Evolutionary conservation across 2,329 filamentous ascomycete genomes (phyloP).

Genomic region (Coniella lustricola): DNA sequence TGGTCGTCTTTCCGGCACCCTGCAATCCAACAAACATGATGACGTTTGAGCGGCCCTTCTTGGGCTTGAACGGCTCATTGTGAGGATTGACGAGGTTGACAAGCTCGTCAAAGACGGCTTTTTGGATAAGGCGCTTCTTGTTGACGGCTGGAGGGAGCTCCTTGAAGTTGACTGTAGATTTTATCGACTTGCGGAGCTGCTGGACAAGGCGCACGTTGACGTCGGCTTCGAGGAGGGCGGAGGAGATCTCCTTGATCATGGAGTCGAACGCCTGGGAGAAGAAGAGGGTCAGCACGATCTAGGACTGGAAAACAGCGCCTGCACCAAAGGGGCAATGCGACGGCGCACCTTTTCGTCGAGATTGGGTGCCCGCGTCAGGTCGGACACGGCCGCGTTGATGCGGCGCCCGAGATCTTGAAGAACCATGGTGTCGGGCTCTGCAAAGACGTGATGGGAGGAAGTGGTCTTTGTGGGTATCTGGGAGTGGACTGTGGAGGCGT

Average conservation of each 20-base stretch:
- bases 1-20: constrained; percentile 95
- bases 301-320: background rate
- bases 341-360: constrained; percentile 81
- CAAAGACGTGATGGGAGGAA: too few species aligned
- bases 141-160: constrained; percentile 86
- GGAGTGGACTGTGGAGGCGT: background rate
- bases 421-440: constrained; percentile 60
- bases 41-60: constrained; percentile 91
- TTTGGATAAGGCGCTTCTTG: constrained; percentile 97
- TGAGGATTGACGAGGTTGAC: constrained; percentile 94
- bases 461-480: background rate
- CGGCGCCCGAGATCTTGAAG: constrained; percentile 97
- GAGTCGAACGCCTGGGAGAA: constrained; percentile 73
- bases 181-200: constrained; percentile 88
- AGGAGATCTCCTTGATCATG: constrained; percentile 98
- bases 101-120: constrained; percentile 94
- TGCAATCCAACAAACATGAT: constrained; percentile 99
- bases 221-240: constrained; percentile 91
- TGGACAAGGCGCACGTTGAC: constrained; percentile 94
- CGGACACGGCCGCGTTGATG: constrained; percentile 93
- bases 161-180: constrained; percentile 85
- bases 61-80: constrained; percentile 89
- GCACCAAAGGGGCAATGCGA: background rate
- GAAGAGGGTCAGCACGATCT: constrained; percentile 27
- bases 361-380: constrained; percentile 85